Percentiles rank a stretch among this genome's conserved stretches.
phyloP scores from a whole-genome alignment of 208 protist genomes.

The Leishmania tropica region DNA sequence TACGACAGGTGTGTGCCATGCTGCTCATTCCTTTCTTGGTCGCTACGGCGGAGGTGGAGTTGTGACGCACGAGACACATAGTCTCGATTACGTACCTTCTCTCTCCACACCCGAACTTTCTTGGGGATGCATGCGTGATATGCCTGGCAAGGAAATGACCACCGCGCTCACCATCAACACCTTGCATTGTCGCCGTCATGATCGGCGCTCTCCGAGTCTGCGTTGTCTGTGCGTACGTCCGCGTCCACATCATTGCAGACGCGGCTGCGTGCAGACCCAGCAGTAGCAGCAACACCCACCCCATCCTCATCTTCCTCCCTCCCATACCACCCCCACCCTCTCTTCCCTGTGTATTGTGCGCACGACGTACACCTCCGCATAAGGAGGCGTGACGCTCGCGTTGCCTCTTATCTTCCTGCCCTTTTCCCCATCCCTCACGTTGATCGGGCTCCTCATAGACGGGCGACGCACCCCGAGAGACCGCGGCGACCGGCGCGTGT shows the following conservation, averaged over 20 bases:
- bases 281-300: background rate
- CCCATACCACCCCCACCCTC: background rate
- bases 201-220: background rate
- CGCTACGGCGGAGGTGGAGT: conserved; percentile 23
- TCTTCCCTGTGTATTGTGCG: background rate
- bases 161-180: background rate
- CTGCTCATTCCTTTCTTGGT: conserved; percentile 31
- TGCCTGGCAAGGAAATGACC: background rate
- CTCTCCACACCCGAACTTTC: background rate
- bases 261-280: too few species aligned
- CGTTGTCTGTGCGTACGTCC: background rate
- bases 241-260: background rate
- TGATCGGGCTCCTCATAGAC: background rate
- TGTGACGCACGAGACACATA: background rate
- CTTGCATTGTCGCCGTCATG: background rate
- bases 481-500: too few species aligned
- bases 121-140: background rate
- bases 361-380: background rate
- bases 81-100: background rate
- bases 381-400: background rate
- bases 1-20: conserved; percentile 21
- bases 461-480: background rate
- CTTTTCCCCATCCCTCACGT: too few species aligned
- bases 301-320: background rate
- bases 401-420: background rate